Percentiles rank a stretch among this genome's conserved stretches.
phyloP scores from a whole-genome alignment of 305 asterid species.

The Fraxinus platypoda region DNA sequence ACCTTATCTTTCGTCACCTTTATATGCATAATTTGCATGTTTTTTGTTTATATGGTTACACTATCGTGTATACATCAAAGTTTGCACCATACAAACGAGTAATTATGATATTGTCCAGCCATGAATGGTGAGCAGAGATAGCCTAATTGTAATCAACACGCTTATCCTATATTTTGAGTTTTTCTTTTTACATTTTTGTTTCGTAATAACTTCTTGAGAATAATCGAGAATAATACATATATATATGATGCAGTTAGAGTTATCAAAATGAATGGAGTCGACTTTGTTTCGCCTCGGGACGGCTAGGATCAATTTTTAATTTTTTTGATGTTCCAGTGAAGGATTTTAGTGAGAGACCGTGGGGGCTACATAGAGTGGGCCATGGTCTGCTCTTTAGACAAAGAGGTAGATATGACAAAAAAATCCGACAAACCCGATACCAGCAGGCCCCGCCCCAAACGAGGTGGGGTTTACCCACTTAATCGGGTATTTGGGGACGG shows the following conservation, averaged over 20 bases:
- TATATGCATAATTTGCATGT: constrained; percentile 35
- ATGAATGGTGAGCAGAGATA: neutral
- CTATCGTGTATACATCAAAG: neutral
- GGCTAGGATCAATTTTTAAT: too few relatives aligned
- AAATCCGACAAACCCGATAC: too few relatives aligned
- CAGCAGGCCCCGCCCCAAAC: too few relatives aligned
- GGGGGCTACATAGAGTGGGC: too few relatives aligned
- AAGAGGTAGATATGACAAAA: too few relatives aligned
- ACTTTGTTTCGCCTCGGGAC: too few relatives aligned
- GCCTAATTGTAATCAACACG: neutral
- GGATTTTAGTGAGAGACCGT: too few relatives aligned
- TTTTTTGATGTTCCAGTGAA: too few relatives aligned
- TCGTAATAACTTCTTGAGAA: neutral
- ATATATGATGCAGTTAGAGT: neutral
- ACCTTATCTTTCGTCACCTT: constrained; percentile 18
- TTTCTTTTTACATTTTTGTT: neutral
- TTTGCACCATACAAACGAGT: neutral
- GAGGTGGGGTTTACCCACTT: too few relatives aligned
- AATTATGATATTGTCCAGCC: neutral
- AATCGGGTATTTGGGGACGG: too few relatives aligned
- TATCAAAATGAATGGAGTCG: neutral
- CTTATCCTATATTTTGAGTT: neutral
- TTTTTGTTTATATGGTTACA: neutral
- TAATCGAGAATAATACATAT: neutral
- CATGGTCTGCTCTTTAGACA: too few relatives aligned